These are phyloP conservation scores for Trichosporon ovoides DNA, from an alignment of 1,284 basidiomycete species.

Conservation along the genomic window DNA sequence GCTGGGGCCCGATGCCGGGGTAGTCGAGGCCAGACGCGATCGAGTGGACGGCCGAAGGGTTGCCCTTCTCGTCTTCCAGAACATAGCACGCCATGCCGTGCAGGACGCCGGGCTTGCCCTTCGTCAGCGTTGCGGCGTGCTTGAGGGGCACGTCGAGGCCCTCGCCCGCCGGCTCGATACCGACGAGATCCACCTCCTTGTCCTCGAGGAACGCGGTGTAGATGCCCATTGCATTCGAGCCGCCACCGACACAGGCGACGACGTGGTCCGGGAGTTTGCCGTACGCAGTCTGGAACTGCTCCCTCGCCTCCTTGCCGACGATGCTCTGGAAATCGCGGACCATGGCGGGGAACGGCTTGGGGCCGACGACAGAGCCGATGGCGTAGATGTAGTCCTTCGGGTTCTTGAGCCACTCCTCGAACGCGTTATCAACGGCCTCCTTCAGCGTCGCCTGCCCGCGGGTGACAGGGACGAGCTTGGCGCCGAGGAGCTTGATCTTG, in stretches of 20 bases:
- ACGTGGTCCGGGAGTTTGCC: slow-evolving; percentile 90
- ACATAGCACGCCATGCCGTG: slow-evolving; percentile 93
- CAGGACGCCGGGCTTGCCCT: slow-evolving; percentile 86
- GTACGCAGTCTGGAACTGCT: slow-evolving; percentile 66
- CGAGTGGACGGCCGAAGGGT: slow-evolving; percentile 94
- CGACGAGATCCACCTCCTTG: slow-evolving; percentile 71
- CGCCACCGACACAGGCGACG: slow-evolving; percentile 95
- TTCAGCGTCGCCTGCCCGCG: slow-evolving; percentile 93
- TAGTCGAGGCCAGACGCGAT: slow-evolving; percentile 59
- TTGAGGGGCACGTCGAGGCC: slow-evolving; percentile 78
- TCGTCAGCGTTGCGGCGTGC: slow-evolving; percentile 88
- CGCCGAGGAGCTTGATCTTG: slow-evolving; percentile 95
- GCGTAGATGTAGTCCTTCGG: slow-evolving; percentile 96
- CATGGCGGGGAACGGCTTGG: slow-evolving; percentile 98
- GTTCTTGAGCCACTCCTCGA: slow-evolving; percentile 73
- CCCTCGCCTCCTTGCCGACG: slow-evolving; percentile 91
- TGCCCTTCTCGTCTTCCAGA: slow-evolving; percentile 78
- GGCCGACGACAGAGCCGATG: slow-evolving; percentile 78
- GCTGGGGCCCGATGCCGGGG: slow-evolving; percentile 81
- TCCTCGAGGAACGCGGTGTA: slow-evolving; percentile 92
- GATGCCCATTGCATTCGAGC: slow-evolving; percentile 93
- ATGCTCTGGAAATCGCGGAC: slow-evolving; percentile 97
- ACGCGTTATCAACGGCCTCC: slow-evolving; percentile 65
- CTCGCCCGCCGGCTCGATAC: slow-evolving; percentile 92
- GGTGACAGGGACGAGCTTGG: slow-evolving; percentile 87